Conservation (phyloP, 148 eudicot genomes). For the Nepenthes mirabilis region DNA sequence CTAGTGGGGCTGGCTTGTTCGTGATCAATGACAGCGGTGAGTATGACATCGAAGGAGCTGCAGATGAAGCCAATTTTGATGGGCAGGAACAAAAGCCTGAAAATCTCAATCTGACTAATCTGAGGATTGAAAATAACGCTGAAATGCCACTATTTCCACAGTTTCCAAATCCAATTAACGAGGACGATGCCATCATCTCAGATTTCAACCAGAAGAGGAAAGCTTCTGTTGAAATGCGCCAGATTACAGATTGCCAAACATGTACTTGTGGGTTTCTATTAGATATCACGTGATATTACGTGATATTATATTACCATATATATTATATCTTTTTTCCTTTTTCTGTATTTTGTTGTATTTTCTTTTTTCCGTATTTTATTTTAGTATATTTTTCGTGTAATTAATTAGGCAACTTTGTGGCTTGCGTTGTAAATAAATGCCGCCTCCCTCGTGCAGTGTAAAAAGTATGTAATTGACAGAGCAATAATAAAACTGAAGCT, state of each 20-base stretch:
- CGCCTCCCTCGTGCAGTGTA: no score
- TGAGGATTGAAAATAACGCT: constrained; percentile 13
- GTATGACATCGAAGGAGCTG: constrained; percentile 46
- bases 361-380: no score
- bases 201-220: constrained; percentile 21
- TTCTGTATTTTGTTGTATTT: no score
- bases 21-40: constrained; percentile 29
- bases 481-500: no score
- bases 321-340: no score
- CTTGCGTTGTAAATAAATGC: no score
- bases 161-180: constrained; percentile 15
- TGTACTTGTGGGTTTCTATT: constrained; percentile 28
- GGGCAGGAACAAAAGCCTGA: constrained; percentile 33
- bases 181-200: constrained; percentile 2
- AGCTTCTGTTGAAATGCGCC: constrained; percentile 10
- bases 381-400: no score
- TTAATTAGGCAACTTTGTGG: no score
- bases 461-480: no score
- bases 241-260: constrained; percentile 9
- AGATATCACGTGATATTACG: no score
- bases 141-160: constrained; percentile 6
- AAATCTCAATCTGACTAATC: constrained; percentile 17
- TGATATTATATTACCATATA: no score
- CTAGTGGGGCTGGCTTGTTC: constrained; percentile 25
- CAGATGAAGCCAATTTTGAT: constrained; percentile 24